phyloP scores from a whole-genome alignment of 805 yeast species.

The Saccharomyces kudriavzevii region DNA sequence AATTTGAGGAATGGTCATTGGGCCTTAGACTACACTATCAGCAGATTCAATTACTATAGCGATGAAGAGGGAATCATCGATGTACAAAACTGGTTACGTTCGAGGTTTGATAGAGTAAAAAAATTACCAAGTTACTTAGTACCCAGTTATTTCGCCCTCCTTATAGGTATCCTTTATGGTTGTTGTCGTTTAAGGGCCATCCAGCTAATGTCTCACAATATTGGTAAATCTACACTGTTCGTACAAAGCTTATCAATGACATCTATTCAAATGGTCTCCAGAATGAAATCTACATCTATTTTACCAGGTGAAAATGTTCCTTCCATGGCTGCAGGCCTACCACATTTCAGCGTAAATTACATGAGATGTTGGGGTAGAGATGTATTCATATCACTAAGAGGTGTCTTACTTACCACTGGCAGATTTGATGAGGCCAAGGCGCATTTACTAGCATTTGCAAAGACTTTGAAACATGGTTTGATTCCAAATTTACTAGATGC shows the following conservation, averaged over 20 bases:
- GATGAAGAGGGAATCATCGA: slow-evolving; percentile 39
- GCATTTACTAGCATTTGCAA: slow-evolving; percentile 82
- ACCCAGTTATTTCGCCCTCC: slow-evolving; percentile 81
- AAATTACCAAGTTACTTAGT: slow-evolving; percentile 68
- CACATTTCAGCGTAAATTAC: slow-evolving; percentile 82
- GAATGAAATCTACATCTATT: slow-evolving; percentile 64
- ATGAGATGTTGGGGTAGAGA: slow-evolving; percentile 99
- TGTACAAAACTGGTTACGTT: slow-evolving; percentile 63
- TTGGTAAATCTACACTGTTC: slow-evolving; percentile 59
- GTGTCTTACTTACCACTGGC: slow-evolving; percentile 69
- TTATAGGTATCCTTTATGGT: slow-evolving; percentile 76
- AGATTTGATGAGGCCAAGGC: slow-evolving; percentile 68
- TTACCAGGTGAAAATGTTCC: slow-evolving; percentile 56
- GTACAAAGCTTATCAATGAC: slow-evolving; percentile 72
- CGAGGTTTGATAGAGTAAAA: slow-evolving; percentile 55
- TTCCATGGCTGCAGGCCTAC: slow-evolving; percentile 90
- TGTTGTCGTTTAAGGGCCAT: slow-evolving; percentile 68
- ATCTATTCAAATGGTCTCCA: slow-evolving; percentile 81
- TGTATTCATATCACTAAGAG: slow-evolving; percentile 80
- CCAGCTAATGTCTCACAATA: slow-evolving; percentile 42
- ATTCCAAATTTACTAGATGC: slow-evolving; percentile 91
- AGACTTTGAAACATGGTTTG: slow-evolving; percentile 87
- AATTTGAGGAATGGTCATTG: slow-evolving; percentile 79
- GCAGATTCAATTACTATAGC: slow-evolving; percentile 51
- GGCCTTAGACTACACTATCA: slow-evolving; percentile 74